Evolutionary conservation across 805 yeast genomes (phyloP), one percentile per base, ranked within the genome.

Genomic region (Lachancea quebecensis): DNA sequence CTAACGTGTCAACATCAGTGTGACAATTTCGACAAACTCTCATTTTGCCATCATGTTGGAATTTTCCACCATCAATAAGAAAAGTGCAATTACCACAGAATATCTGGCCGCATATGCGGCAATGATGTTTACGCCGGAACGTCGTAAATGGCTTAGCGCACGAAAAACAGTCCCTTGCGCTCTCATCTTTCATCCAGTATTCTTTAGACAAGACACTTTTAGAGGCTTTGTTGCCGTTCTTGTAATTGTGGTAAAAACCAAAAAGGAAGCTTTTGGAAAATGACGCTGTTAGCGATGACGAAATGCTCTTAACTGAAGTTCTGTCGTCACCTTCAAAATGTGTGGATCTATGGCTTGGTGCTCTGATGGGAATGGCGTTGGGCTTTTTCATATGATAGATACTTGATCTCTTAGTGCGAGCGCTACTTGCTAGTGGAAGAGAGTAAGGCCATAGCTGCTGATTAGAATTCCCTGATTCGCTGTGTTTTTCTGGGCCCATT

Each of bases 141-240:
- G 97, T 84, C 1, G 85, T 78, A 59, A 91, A 91, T 2, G 79
- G 77, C 44, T 80, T 74, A 45, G 84, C 86, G 63, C 98, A 91
- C 12, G 82, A 74, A 47, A 88, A 79, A 58, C 99, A 91, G 50
- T 88, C 93, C 8, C 82, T 77, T 0, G 95, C 95, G 48, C 88
- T 85, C 35, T 91, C 85, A 67, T 91, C 97, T 56, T 90, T 88
- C 87, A 91, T 82, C 99, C 99, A 91, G 61, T 88, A 91, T 58
- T 88, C 91, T 48, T 77, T 76, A 4, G 74, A 69, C 4, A 71
- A 48, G 0, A 69, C 44, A 1, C 54, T 55, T 37, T 54, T 55
- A 33, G 53, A 42, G 44, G 56, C 55, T 41, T 54, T 55, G 12
- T 49, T 56, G 39, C 54, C 56, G 41, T 58, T 60, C 42, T 52